Conservation (phyloP, 1,139 yeast species). For the Yamadazyma triangularis region DNA sequence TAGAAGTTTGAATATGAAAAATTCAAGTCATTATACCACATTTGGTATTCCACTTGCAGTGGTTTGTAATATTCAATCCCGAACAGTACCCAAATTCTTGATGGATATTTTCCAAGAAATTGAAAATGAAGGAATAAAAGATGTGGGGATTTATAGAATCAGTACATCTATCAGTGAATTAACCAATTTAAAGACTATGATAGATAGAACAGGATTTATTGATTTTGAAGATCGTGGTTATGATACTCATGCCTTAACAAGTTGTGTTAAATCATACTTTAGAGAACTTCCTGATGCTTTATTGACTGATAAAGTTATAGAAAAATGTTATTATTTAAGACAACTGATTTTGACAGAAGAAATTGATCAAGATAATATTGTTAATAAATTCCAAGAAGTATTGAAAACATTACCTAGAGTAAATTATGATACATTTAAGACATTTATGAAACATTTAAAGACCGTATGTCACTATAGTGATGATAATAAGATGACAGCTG, state of each 20-base stretch:
- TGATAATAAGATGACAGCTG: conserved; percentile 73
- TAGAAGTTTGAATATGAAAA: conserved; percentile 30
- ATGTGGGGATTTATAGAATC: conserved; percentile 88
- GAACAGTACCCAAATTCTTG: conserved; percentile 61
- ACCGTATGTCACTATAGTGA: conserved; percentile 55
- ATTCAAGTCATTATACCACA: conserved; percentile 36
- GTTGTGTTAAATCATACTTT: conserved; percentile 78
- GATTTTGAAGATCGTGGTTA: conserved; percentile 62
- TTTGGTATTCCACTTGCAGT: conserved; percentile 87
- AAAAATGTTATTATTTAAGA: conserved; percentile 43
- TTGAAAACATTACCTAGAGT: conserved; percentile 53
- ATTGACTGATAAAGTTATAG: conserved; percentile 51
- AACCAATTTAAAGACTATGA: conserved; percentile 60
- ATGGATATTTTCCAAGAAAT: conserved; percentile 64
- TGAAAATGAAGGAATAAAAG: conserved; percentile 80
- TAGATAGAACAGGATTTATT: conserved; percentile 64
- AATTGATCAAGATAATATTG: conserved; percentile 2
- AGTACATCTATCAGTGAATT: conserved; percentile 86
- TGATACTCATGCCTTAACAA: conserved; percentile 86
- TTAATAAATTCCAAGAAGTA: conserved; percentile 36
- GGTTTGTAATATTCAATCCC: conserved; percentile 68
- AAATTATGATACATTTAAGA: conserved; percentile 64
- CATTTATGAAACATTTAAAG: conserved; percentile 66
- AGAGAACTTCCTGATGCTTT: conserved; percentile 89
- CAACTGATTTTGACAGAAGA: conserved; percentile 20